phyloP scores from a whole-genome alignment of 305 asterid genomes.

The Fraxinus nigra region DNA sequence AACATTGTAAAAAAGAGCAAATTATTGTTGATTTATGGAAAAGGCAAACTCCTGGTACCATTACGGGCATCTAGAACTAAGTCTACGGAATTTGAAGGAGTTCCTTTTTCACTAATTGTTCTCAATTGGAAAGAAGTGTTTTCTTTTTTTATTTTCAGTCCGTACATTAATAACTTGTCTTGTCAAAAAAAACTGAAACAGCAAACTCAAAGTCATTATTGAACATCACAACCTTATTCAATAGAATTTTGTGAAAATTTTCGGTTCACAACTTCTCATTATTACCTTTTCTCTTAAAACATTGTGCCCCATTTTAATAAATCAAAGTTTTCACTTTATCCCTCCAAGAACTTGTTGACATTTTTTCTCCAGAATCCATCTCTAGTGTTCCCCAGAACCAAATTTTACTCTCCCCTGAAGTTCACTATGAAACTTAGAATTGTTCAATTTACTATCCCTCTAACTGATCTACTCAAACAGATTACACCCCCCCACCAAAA shows the following conservation, averaged over 20 bases:
- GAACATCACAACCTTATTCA: background rate
- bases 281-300: background rate
- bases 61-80: background rate
- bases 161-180: background rate
- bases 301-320: background rate
- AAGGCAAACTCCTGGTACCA: background rate
- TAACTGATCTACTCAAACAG: constrained; percentile 4
- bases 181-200: background rate
- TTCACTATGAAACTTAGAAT: background rate
- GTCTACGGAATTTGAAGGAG: background rate
- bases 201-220: background rate
- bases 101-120: background rate
- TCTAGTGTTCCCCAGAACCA: background rate
- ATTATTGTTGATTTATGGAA: background rate
- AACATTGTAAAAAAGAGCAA: background rate
- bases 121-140: background rate
- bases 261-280: background rate
- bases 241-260: background rate
- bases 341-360: background rate
- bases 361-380: background rate
- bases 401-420: background rate
- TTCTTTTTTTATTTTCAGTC: background rate
- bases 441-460: constrained; percentile 1
- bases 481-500: background rate
- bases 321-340: background rate